Evolutionary conservation across 148 eudicot genomes (phyloP), one percentile per base, ranked within the genome.

Genomic region (Arctostaphylos glauca): DNA sequence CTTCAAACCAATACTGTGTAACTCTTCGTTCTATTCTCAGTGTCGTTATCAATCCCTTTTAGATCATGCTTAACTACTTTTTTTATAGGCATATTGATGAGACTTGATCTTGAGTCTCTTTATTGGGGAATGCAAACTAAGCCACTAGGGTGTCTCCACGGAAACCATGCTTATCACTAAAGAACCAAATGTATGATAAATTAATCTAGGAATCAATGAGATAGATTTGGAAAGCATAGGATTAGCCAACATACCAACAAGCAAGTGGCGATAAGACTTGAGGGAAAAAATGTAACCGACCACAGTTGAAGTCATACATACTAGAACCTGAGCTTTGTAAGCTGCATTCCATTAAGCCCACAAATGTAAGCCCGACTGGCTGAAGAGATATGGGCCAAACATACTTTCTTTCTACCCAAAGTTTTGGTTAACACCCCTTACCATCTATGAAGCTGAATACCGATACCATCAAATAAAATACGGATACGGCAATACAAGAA

Each of bases 361-460:
- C 78, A 75, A 49, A 14, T 62, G 38, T 50, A 38, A n/a, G 44
- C 47, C 18, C 15, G 79, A 76, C 8, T 54, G 13, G 79, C 12
- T 46, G 0, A 31, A 77, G 64, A 77, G 79, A 77, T n/a, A 3
- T 77, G 47, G 23, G 79, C 14, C 5, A 76, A 50, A 75, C 78
- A 54, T 50, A 50, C 18, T 23, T 25, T 4, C 12, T 74, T 3
- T 21, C 5, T 23, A 6, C 6, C 52, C 53, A 3, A 73, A 25
- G 44, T 76, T 52, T 50, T 52, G 5, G 4, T n/a, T 52, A 9
- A 14, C 46, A 25, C 44, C 78, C 19, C 18, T 70, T 25, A 2
- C 25, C 38, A 31, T 31, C 38, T 31, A 31, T 31, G 38, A 31
- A 31, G 38, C 38, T 31, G 38, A 31, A 31, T 31, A 31, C 38